A percentile compares a stretch with the other conserved stretches of the same genome.
Conservation (phyloP, 495 filamentous ascomycete species). For the Penicillium robsamsonii region DNA sequence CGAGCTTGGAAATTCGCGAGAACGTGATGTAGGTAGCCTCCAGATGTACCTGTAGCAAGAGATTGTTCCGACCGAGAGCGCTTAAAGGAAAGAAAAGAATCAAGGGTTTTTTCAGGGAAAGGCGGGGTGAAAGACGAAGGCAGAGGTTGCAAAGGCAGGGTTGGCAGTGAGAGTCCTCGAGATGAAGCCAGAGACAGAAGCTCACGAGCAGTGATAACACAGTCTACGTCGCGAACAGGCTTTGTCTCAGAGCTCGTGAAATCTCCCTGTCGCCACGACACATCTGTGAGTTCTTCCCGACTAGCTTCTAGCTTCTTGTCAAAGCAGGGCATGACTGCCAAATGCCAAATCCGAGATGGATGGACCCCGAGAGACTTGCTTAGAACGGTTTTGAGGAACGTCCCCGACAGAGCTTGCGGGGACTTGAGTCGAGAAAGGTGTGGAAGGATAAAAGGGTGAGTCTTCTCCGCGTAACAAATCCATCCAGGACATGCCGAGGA, state of each 20-base stretch:
- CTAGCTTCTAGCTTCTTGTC: constrained; percentile 98
- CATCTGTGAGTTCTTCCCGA: constrained; percentile 83
- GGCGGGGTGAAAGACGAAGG: constrained; percentile 29
- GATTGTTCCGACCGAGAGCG: constrained; percentile 26
- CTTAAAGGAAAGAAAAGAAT: constrained; percentile 64
- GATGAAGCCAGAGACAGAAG: constrained; percentile 82
- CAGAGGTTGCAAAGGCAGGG: constrained; percentile 58
- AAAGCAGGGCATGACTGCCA: constrained; percentile 97
- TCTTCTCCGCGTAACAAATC: constrained; percentile 99
- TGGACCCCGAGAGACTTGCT: constrained; percentile 66
- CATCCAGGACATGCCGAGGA: constrained; percentile 94
- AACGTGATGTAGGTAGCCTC: constrained; percentile 84
- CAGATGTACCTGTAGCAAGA: constrained; percentile 67
- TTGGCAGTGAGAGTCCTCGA: constrained; percentile 68
- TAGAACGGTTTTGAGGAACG: constrained; percentile 79
- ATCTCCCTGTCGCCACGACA: constrained; percentile 56
- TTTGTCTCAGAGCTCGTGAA: constrained; percentile 29
- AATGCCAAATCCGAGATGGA: constrained; percentile 84
- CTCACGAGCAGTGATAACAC: constrained; percentile 94
- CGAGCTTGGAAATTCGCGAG: constrained; percentile 66
- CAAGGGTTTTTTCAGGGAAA: constrained; percentile 70
- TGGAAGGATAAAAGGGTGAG: constrained; percentile 86
- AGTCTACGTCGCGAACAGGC: constrained; percentile 85
- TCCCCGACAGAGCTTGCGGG: constrained; percentile 88
- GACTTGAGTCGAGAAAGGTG: constrained; percentile 91